These are phyloP conservation scores for Ascochyta fabae DNA, from an alignment of 2,329 filamentous ascomycete species.

Conservation along the genomic window DNA sequence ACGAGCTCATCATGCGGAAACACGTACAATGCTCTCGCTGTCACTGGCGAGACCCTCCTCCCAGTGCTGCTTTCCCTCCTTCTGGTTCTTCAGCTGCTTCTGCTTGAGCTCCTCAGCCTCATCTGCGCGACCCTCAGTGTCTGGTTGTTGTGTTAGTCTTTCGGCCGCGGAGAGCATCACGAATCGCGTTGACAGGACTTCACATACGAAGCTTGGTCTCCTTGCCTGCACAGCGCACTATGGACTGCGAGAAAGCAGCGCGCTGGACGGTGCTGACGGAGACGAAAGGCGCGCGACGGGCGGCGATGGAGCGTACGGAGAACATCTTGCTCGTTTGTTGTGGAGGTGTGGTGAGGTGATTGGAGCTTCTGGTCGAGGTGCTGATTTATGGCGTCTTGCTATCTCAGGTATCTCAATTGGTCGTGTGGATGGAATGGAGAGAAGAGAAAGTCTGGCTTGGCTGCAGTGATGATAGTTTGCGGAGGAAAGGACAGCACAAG, in stretches of 20 bases:
- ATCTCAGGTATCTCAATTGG: background rate
- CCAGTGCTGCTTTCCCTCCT: conserved; percentile 53
- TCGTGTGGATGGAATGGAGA: conserved; percentile 2
- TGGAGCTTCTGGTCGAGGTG: background rate
- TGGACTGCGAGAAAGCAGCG: conserved; percentile 48
- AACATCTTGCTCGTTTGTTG: conserved; percentile 32
- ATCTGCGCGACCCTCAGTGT: conserved; percentile 43
- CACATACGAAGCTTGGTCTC: conserved; percentile 54
- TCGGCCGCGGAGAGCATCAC: background rate
- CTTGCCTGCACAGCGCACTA: conserved; percentile 51
- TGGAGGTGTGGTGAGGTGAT: background rate
- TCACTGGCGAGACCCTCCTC: conserved; percentile 53
- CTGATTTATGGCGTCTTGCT: background rate
- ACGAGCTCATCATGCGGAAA: background rate
- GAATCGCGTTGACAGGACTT: background rate
- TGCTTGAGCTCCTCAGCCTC: conserved; percentile 54
- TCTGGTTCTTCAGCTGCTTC: conserved; percentile 52
- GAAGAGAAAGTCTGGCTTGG: background rate
- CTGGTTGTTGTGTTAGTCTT: conserved; percentile 25
- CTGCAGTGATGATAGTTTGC: background rate
- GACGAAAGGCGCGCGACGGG: conserved; percentile 37
- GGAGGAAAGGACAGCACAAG: conserved; percentile 11
- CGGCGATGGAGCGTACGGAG: conserved; percentile 39
- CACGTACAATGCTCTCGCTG: conserved; percentile 51
- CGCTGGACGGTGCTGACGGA: conserved; percentile 40